phyloP scores from a whole-genome alignment of 2,329 filamentous ascomycete species.

The Cladophialophora yegresii region DNA sequence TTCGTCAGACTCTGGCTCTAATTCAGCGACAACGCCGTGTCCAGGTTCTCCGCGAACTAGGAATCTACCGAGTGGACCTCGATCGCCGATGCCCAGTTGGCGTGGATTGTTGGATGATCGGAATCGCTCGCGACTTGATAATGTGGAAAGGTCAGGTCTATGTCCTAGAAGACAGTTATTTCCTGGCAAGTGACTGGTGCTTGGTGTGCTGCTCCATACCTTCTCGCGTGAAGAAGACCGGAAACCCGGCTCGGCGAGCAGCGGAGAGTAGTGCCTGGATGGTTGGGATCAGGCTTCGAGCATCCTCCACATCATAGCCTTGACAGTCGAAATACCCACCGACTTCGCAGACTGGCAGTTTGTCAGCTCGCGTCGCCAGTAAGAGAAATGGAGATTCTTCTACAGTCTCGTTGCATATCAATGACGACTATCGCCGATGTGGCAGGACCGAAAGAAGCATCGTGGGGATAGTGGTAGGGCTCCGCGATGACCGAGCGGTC shows the following conservation, averaged over 20 bases:
- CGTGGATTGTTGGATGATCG: constrained; percentile 56
- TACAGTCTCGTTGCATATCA: constrained; percentile 54
- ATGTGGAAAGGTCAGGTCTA: constrained; percentile 58
- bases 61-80: constrained; percentile 59
- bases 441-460: constrained; percentile 48
- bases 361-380: not conserved
- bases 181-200: not conserved
- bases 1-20: constrained; percentile 53
- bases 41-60: constrained; percentile 60
- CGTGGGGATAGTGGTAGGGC: constrained; percentile 45
- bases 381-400: not conserved
- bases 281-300: constrained; percentile 46
- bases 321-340: constrained; percentile 51
- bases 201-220: constrained; percentile 38
- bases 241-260: constrained; percentile 46
- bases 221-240: constrained; percentile 51
- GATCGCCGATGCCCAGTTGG: constrained; percentile 55
- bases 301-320: constrained; percentile 47
- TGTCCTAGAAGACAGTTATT: constrained; percentile 41
- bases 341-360: constrained; percentile 45
- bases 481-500: constrained; percentile 8
- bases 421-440: constrained; percentile 52
- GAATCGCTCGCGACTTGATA: constrained; percentile 57
- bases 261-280: constrained; percentile 45
- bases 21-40: constrained; percentile 59